Evolutionary conservation across 2,329 filamentous ascomycete species (phyloP).

Genomic region (Malbranchea cinnamomea): DNA sequence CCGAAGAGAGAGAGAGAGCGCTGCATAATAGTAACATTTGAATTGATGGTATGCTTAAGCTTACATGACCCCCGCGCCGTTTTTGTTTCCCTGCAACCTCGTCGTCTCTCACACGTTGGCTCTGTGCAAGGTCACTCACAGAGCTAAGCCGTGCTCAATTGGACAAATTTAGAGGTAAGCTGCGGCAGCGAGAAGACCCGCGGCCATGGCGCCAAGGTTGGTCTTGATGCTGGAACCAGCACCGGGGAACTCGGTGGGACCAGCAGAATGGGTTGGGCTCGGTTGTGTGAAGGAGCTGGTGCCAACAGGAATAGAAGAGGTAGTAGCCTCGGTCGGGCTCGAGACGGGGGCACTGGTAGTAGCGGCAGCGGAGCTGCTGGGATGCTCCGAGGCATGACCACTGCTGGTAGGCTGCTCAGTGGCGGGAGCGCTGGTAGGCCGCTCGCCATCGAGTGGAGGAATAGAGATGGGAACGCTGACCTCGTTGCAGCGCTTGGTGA

Average conservation of each 20-base stretch:
- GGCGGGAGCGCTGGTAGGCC: conserved; percentile 4
- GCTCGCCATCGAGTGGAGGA: conserved; percentile 15
- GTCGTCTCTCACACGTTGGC: too few relatives aligned
- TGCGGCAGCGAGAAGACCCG: conserved; percentile 14
- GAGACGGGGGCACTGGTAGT: conserved; percentile 3
- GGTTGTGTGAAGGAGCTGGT: conserved; percentile 8
- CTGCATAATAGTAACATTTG: too few relatives aligned
- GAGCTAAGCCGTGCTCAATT: too few relatives aligned
- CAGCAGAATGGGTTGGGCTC: conserved; percentile 9
- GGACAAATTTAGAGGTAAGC: conserved; percentile 29
- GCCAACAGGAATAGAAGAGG: conserved; percentile 8
- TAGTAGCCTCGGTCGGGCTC: conserved; percentile 5
- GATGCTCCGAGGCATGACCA: conserved; percentile 2
- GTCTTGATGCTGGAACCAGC: conserved; percentile 8
- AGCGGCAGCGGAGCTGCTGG: conserved; percentile 5
- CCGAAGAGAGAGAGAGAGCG: too few relatives aligned
- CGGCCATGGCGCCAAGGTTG: conserved; percentile 10
- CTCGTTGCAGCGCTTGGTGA: conserved; percentile 20
- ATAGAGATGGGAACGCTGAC: conserved; percentile 24
- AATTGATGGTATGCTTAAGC: too few relatives aligned
- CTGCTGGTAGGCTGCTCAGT: conserved; percentile 4
- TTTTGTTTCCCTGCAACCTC: too few relatives aligned
- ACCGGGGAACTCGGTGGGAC: conserved; percentile 10
- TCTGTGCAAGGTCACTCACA: too few relatives aligned
- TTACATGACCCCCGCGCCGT: too few relatives aligned